Evolutionary conservation across 345 rosid species (phyloP), one percentile per base, ranked within the genome.

Genomic region (Jatropha curcas): DNA sequence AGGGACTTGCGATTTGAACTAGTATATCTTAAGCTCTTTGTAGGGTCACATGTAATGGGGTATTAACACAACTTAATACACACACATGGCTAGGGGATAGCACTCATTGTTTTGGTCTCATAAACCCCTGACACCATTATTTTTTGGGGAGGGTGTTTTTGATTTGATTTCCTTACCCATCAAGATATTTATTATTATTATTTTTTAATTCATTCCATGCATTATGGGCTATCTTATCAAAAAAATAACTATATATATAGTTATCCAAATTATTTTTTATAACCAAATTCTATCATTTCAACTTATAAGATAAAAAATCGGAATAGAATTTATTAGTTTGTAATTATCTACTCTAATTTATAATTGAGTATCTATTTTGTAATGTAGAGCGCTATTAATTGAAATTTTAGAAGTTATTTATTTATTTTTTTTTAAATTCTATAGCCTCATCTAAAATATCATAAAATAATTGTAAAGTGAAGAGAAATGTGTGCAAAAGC

Each of bases 71-170:
- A 28, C 75, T 79, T 78, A 81, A 79, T 76, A 20, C 59, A 65
- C 55, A 84, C 81, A 66, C 81, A 69, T 81, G 82, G 82, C 68
- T 72, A 31, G 70, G 76, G 27, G 77, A 72, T 70, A 71, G 70
- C 57, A 10, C 20, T 53, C 73, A 75, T 50, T 34, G 74, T 59
- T 72, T 67, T 67, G 85, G 91, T 87, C 87, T 82, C 84, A 43
- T 84, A 85, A 85, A 79, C 82, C 58, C 56, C 45, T 80, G 84
- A 80, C 90, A 85, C 63, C 79, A 83, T 80, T 80, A 82, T 85
- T 78, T 82, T 65, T 71, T 53, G 76, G 78, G 56, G 72, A 62
- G 46, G 67, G 60, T 45, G 74, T 60, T 68, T 45, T 33, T 68
- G 75, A 74, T 82, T 82, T 79, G 77, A 76, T 82, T 76, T 78